Conservation (phyloP, 129 eudicot species). For the Deinandra increscens region DNA sequence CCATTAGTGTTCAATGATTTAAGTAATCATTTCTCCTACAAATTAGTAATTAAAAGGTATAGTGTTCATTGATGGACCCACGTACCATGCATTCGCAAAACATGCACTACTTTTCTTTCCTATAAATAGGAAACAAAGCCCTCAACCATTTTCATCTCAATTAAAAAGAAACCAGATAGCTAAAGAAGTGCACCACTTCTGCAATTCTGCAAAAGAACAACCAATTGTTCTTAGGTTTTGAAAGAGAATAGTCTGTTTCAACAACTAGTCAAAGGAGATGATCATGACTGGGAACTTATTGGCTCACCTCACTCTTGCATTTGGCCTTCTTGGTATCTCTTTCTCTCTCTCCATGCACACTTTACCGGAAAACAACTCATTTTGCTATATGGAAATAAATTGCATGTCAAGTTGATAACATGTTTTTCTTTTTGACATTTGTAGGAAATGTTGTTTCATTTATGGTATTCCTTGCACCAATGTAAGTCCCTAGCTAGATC, state of each 20-base stretch:
- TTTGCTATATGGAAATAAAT: too few species aligned
- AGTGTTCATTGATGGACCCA: slow-evolving; percentile 20
- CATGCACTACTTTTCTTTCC: slow-evolving; percentile 26
- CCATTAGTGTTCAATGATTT: not conserved
- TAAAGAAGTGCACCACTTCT: slow-evolving; percentile 1
- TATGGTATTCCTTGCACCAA: slow-evolving; percentile 72
- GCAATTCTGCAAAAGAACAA: not conserved
- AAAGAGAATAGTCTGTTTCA: not conserved
- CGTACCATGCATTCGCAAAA: not conserved
- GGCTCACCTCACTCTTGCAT: slow-evolving; percentile 58
- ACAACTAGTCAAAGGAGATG: slow-evolving; percentile 22
- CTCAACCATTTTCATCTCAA: slow-evolving; percentile 4
- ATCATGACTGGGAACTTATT: slow-evolving; percentile 31
- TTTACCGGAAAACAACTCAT: too few species aligned
- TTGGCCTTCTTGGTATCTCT: slow-evolving; percentile 75
- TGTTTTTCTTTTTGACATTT: not conserved
- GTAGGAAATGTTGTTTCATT: slow-evolving; percentile 76
- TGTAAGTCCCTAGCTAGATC: slow-evolving; percentile 62
- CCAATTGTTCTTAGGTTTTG: not conserved
- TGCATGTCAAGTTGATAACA: not conserved
- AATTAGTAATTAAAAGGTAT: not conserved
- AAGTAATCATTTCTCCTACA: not conserved
- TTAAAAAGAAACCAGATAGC: not conserved
- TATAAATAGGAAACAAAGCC: slow-evolving; percentile 45
- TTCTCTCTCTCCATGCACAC: slow-evolving; percentile 5